phyloP scores from a whole-genome alignment of 1,284 basidiomycete species.

The Coniferiporia weirii region DNA sequence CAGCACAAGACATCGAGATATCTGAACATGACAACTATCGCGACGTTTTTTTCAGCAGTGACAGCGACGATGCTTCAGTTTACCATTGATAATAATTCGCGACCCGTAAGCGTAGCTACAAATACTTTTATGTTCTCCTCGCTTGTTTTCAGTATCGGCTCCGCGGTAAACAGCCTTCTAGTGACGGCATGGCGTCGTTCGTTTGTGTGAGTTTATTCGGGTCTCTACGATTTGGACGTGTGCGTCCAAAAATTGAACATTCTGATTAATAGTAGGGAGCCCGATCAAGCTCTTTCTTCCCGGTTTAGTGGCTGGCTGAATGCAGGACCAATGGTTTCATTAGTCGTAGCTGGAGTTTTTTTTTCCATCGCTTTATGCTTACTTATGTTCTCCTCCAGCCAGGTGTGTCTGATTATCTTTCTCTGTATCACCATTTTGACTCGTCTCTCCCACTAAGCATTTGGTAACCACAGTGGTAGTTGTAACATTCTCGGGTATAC shows the following conservation, averaged over 20 bases:
- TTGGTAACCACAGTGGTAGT: background rate
- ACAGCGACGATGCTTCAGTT: slow-evolving; percentile 7
- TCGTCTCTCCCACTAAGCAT: background rate
- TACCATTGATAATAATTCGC: background rate
- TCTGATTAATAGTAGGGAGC: background rate
- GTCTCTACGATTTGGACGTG: too few species aligned
- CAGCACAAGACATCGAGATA: background rate
- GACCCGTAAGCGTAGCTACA: background rate
- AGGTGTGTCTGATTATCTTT: background rate
- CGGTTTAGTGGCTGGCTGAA: slow-evolving; percentile 8
- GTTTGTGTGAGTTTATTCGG: background rate
- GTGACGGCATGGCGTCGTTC: background rate
- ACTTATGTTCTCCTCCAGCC: background rate
- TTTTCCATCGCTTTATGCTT: slow-evolving; percentile 7
- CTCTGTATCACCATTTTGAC: background rate
- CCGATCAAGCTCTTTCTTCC: background rate
- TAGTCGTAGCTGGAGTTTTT: slow-evolving; percentile 1
- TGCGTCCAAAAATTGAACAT: too few species aligned
- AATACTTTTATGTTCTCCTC: slow-evolving; percentile 2
- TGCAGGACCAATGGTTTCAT: slow-evolving; percentile 6
- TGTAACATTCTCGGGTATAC: too few species aligned
- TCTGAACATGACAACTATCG: slow-evolving; percentile 6
- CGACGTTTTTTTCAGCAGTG: slow-evolving; percentile 1
- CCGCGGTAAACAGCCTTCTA: slow-evolving; percentile 2
- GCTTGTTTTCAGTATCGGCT: slow-evolving; percentile 3